These are phyloP conservation scores for Sphagnum magellanicum DNA, from an alignment of 228 moss, liverwort and hornwort species.

Conservation along the genomic window DNA sequence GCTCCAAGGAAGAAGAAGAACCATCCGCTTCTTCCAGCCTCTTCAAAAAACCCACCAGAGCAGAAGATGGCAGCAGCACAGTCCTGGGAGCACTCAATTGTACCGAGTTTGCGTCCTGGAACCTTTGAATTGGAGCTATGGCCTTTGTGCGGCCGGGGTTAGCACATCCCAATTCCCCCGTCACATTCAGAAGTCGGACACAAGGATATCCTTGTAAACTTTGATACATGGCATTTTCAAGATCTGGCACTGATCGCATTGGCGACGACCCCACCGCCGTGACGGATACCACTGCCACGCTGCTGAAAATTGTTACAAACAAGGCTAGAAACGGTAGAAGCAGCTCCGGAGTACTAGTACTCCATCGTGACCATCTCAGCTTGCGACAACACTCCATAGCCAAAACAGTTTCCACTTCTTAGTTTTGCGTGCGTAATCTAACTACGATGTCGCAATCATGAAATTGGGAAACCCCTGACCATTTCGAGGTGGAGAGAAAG, in stretches of 20 bases:
- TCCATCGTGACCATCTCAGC: no score
- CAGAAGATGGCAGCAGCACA: constrained; percentile 48
- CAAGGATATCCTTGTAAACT: constrained; percentile 63
- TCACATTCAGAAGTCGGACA: constrained; percentile 82
- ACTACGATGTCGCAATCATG: no score
- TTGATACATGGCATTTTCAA: constrained; percentile 76
- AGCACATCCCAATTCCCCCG: constrained; percentile 76
- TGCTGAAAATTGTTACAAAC: no score
- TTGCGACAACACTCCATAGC: no score
- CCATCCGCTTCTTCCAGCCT: constrained; percentile 11
- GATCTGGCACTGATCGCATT: constrained; percentile 55
- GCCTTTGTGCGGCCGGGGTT: constrained; percentile 59
- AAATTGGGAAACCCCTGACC: no score
- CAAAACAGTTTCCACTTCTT: no score
- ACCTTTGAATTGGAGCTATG: constrained; percentile 57
- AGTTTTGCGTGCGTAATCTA: no score
- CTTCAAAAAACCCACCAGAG: constrained; percentile 49
- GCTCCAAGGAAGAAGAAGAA: constrained; percentile 23
- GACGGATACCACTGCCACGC: no score
- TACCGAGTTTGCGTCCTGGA: constrained; percentile 13
- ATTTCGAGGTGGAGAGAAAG: no score
- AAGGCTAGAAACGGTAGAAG: no score
- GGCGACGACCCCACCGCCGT: no score
- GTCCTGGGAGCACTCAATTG: constrained; percentile 25
- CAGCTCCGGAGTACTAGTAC: no score